Percentiles rank a stretch among this genome's conserved stretches.
phyloP scores from a whole-genome alignment of 1,284 basidiomycete genomes.

The Exobasidium rhododendri region DNA sequence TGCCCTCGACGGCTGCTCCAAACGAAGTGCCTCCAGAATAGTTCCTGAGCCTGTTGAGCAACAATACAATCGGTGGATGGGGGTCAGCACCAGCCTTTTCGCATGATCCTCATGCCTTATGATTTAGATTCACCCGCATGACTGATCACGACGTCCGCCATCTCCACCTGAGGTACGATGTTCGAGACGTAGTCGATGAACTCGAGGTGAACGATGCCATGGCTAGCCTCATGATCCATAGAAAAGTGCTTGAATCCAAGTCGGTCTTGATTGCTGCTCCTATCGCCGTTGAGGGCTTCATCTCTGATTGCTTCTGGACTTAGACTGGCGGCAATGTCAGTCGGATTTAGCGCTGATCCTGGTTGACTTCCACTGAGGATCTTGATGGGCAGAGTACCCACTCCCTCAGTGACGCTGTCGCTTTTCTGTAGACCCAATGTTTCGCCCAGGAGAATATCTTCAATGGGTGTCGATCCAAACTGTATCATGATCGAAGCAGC shows the following conservation, averaged over 20 bases:
- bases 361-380: not conserved
- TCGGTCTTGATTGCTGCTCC: not conserved
- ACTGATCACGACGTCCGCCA: conserved; percentile 5
- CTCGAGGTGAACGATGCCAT: conserved; percentile 1
- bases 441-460: not conserved
- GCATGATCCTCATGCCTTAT: not conserved
- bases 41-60: conserved; percentile 78
- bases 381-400: not conserved
- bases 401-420: not conserved
- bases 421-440: not conserved
- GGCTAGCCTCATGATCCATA: not conserved
- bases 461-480: conserved; percentile 6
- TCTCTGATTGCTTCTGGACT: not conserved
- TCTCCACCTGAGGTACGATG: conserved; percentile 7
- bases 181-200: conserved; percentile 6
- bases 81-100: not conserved
- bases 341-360: not conserved
- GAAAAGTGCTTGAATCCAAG: not conserved
- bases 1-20: conserved; percentile 57
- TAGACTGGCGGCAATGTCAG: not conserved
- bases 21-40: conserved; percentile 78
- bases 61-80: no score
- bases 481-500: conserved; percentile 2
- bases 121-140: conserved; percentile 5
- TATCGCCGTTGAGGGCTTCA: not conserved